Evolutionary conservation across 768 basidiomycete species (phyloP).

Genomic region (Suillus placidus): DNA sequence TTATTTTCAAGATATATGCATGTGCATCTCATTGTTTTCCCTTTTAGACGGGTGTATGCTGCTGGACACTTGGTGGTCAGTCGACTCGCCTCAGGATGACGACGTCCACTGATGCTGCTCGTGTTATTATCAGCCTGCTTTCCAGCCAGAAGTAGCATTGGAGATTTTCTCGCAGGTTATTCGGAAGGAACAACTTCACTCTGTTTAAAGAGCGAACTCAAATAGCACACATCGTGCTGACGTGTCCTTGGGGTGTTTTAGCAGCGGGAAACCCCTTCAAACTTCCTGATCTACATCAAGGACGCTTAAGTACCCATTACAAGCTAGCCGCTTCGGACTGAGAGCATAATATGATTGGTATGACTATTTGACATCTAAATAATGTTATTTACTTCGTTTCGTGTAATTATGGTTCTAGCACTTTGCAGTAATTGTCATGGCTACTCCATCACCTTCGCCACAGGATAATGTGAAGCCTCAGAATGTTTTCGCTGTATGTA

Average conservation of each 20-base stretch:
- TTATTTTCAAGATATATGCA: neutral
- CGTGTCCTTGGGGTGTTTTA: neutral
- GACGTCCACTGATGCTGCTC: neutral
- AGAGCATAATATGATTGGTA: no score
- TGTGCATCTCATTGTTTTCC: neutral
- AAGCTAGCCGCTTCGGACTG: no score
- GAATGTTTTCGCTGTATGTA: no score
- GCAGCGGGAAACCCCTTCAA: neutral
- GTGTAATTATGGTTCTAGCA: no score
- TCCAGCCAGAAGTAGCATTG: constrained; percentile 59
- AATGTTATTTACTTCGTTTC: no score
- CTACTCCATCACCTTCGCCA: no score
- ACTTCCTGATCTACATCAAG: neutral
- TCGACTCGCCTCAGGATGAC: constrained; percentile 12
- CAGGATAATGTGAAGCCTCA: no score
- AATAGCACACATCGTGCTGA: neutral
- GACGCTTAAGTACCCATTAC: neutral
- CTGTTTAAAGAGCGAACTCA: constrained; percentile 41
- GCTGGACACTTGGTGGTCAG: constrained; percentile 67
- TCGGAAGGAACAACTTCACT: constrained; percentile 53
- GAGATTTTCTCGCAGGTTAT: constrained; percentile 63
- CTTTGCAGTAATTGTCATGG: no score
- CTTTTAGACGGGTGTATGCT: constrained; percentile 51
- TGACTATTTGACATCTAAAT: no score
- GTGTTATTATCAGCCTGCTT: constrained; percentile 49